Evolutionary conservation across 2,329 filamentous ascomycete genomes (phyloP).

Genomic region (Ceratocystis cubensis): DNA sequence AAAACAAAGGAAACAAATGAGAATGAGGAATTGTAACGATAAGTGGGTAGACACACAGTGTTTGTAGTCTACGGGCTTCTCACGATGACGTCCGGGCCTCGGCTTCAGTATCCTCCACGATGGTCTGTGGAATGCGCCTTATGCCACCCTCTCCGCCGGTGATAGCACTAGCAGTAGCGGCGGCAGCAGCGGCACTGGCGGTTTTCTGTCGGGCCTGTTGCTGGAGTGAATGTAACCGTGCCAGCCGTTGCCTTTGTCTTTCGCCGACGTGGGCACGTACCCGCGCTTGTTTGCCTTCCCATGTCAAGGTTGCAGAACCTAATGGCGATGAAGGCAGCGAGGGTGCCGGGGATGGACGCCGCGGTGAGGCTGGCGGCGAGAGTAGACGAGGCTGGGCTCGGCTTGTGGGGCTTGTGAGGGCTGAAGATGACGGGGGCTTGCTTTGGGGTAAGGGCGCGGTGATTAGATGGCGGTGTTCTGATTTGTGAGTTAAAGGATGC

Average conservation of each 20-base stretch:
- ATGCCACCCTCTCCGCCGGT: background rate
- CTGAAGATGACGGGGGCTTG: background rate
- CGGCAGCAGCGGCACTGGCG: background rate
- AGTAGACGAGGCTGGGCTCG: constrained; percentile 4
- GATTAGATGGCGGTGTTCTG: background rate
- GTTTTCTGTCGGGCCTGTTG: background rate
- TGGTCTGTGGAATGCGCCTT: constrained; percentile 6
- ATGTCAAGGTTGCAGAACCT: background rate
- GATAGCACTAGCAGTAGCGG: no score
- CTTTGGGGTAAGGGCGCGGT: background rate
- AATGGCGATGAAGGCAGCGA: background rate
- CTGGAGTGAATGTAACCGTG: constrained; percentile 1
- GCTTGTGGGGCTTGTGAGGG: background rate
- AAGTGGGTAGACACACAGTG: background rate
- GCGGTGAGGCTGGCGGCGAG: constrained; percentile 3
- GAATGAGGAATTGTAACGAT: background rate
- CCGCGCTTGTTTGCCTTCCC: background rate
- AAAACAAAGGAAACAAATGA: background rate
- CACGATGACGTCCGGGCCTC: background rate
- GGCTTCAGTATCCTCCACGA: constrained; percentile 7
- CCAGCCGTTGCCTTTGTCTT: constrained; percentile 8
- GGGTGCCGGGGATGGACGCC: background rate
- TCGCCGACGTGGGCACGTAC: background rate
- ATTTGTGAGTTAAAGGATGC: background rate
- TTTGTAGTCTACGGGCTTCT: background rate